Evolutionary conservation across 73 alveolate species (phyloP), one percentile per base, ranked within the genome.

Genomic region (Paramecium biaurelia): DNA sequence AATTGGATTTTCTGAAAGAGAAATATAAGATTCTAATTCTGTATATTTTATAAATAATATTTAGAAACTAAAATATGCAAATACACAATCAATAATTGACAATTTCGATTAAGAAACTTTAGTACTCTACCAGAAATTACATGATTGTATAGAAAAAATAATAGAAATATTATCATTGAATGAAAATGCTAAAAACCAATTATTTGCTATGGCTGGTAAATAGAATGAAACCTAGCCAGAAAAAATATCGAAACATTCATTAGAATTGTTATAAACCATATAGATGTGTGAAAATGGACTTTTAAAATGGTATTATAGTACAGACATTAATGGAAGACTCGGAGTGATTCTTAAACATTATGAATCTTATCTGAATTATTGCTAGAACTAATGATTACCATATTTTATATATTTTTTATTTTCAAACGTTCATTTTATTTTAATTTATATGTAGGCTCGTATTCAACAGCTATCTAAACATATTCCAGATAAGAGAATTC

Each of bases 401-500:
- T 41, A 74, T 74, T 28, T 34, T 37, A 38, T 79, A 76, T 30
- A 43, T 43, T 79, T 53, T 79, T 79, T 79, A 43, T 41, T 79
- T 79, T 34, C 90, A 79, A 79, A 79, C 90, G 90, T 79, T 79
- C 90, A 79, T 79, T 74, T 74, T 32, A 74, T 32, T 74, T 32
- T 74, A 15, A 43, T 43, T 79, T 23, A 42, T 24, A 79, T 79
- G 90, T 63, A 79, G 72, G 90, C 90, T 45, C 90, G 74, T 43
- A 79, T 79, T 79, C 70, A 89, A 38, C 74, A 70, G 76, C 94
- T 89, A 37, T 59, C 76, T 41, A 38, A 89, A 70, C 74, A 43
- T 43, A 32, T 63, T 20, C 94, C 94, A 30, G 94, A 89, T 43
- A 89, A 89, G 90, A 18, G 87, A 23, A 89, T 89, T 43, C 92